These are phyloP conservation scores for Gossypioides kirkii DNA, from an alignment of 345 rosid genomes.

Conservation along the genomic window DNA sequence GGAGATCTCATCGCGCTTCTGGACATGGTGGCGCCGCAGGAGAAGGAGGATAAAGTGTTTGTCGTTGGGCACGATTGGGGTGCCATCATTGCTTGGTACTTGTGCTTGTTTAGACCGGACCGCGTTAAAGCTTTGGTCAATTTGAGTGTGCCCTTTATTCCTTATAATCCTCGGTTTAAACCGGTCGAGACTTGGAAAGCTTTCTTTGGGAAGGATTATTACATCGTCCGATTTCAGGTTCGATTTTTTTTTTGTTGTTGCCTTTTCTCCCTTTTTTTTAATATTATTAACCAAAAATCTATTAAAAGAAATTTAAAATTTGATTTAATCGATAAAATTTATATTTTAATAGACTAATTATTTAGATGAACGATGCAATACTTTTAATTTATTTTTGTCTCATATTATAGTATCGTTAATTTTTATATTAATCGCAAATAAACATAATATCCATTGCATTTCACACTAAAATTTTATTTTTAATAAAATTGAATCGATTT, in stretches of 20 bases:
- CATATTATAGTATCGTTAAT: too few relatives aligned
- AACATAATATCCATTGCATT: too few relatives aligned
- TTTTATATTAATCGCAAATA: too few relatives aligned
- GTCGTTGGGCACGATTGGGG: constrained; percentile 77
- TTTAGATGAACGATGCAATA: too few relatives aligned
- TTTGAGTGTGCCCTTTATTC: constrained; percentile 42
- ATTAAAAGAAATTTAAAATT: too few relatives aligned
- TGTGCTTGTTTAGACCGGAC: constrained; percentile 54
- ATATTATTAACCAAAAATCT: too few relatives aligned
- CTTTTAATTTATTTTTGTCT: too few relatives aligned
- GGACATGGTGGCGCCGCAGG: constrained; percentile 36
- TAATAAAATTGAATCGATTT: too few relatives aligned
- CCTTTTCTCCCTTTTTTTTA: not conserved
- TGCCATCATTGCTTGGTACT: constrained; percentile 43
- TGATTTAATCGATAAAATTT: too few relatives aligned
- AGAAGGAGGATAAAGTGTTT: constrained; percentile 60
- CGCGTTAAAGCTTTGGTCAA: constrained; percentile 44
- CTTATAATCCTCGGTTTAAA: constrained; percentile 36
- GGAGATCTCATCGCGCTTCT: constrained; percentile 52
- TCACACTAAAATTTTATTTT: too few relatives aligned
- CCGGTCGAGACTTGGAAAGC: constrained; percentile 22
- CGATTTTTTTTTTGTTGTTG: not conserved
- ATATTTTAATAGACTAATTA: too few relatives aligned
- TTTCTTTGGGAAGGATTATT: constrained; percentile 47
- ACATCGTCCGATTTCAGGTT: constrained; percentile 64